Conservation (phyloP, 352 stramenopile genomes). For the Phytophthora crassamura region DNA sequence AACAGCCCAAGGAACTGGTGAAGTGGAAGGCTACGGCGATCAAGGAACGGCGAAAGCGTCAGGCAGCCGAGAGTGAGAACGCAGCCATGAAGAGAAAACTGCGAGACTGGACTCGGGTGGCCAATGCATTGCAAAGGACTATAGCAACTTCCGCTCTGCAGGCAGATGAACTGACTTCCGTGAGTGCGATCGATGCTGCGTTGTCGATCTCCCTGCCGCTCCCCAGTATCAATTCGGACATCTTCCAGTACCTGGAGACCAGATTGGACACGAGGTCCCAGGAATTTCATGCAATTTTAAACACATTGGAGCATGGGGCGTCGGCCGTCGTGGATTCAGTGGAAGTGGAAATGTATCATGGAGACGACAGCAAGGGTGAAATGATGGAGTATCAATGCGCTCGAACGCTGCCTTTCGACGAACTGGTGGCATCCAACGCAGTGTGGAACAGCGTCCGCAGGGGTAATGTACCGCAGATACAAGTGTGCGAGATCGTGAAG, state of each 20-base stretch:
- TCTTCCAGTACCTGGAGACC: background rate
- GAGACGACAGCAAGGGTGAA: background rate
- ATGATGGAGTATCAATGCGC: conserved; percentile 6
- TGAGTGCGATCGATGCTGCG: too few species aligned
- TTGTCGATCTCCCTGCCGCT: background rate
- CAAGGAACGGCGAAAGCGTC: background rate
- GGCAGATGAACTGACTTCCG: too few species aligned
- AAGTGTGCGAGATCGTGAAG: conserved; percentile 2
- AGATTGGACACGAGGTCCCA: background rate
- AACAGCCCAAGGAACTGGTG: background rate
- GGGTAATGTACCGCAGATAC: background rate
- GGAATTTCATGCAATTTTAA: background rate
- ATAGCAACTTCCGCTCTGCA: too few species aligned
- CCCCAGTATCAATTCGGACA: background rate
- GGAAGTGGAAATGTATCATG: background rate
- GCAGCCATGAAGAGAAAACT: background rate
- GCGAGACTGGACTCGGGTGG: background rate
- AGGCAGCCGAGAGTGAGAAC: background rate
- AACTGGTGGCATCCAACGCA: background rate
- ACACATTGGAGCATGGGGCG: background rate
- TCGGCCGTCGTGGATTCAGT: background rate
- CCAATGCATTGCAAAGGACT: background rate
- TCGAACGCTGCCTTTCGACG: conserved; percentile 6
- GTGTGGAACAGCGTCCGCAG: conserved; percentile 3
- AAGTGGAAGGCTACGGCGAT: background rate